Base-by-base conservation (phyloP, 2,329 filamentous ascomycete genomes). In the Fusarium heterosporum region DNA sequence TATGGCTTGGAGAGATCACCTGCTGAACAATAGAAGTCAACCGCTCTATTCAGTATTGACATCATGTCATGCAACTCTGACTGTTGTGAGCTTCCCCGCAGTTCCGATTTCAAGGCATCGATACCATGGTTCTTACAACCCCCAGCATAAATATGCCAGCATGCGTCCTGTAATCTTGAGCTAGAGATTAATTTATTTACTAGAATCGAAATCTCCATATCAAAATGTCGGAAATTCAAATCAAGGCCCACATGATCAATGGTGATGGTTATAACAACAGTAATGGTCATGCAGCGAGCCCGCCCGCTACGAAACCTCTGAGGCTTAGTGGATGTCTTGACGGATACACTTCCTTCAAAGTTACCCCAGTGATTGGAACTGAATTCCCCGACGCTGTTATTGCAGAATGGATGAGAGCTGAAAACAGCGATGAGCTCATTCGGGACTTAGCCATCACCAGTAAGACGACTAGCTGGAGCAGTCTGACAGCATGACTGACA, bases 321-420 rank as follows among this genome's bases (percentile, higher is more conserved):
- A 10, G 12, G 13, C 13, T 43, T 8, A 52, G n/a, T 8, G 49
- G 49, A 8, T 9, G 7, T 6, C 17, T 52, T 7, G 49, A 52
- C 2, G 4, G 4, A 2, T 43, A 52, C 4, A 12, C 11, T 1
- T 43, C 39, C 8, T 52, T 52, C 38, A 41, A 25, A 12, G 49
- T 52, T 6, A 43, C 39, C 9, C 39, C 49, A 5, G 29, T 52
- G 6, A 52, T 52, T 29, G 49, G 49, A n/a, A 43, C 39, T n/a
- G 49, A 52, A 19, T 52, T 52, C 9, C 39, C 39, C 6, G 12
- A 52, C 14, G 39, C 49, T 26, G 36, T 36, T 29, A 12, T 52
- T 26, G 39, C 26, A 16, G 49, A 42, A 6, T 52, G 49, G 49
- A 17, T 52, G 16, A 52, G n/a, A 30, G 16, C 28, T 9, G 39